phyloP scores from a whole-genome alignment of 371 early-diverging fungal species.

The Circinella umbellata region DNA sequence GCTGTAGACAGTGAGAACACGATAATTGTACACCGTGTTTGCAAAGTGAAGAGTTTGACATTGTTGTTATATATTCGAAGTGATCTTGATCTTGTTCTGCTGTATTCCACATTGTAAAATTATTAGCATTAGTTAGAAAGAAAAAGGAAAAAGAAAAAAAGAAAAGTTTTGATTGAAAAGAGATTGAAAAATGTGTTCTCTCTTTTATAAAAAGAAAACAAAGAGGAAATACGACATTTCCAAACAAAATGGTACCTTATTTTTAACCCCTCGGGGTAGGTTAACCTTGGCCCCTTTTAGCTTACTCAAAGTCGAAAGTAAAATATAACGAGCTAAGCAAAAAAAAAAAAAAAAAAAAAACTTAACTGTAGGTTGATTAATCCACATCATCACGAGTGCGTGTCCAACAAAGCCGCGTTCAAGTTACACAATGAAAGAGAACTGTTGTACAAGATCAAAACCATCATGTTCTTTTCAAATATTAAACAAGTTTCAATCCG shows the following conservation, averaged over 20 bases:
- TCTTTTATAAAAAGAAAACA: neutral
- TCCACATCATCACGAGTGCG: conserved; percentile 1
- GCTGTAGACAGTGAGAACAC: conserved; percentile 8
- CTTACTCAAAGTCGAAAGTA: too few species aligned
- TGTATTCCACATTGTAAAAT: neutral
- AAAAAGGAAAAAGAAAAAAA: neutral
- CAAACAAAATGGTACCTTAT: neutral
- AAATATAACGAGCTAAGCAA: neutral
- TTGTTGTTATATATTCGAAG: neutral
- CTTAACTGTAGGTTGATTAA: too few species aligned
- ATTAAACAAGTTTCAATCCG: neutral
- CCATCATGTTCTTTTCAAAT: neutral
- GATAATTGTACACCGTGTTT: conserved; percentile 8
- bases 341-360: neutral
- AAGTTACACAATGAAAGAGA: neutral
- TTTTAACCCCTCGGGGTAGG: conserved; percentile 1
- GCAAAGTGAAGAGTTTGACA: neutral
- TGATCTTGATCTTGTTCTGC: conserved; percentile 7
- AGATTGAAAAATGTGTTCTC: neutral
- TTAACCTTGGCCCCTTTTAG: neutral
- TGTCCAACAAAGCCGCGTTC: conserved; percentile 2
- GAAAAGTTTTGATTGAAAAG: neutral
- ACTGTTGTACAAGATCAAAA: conserved; percentile 8
- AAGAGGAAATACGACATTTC: neutral
- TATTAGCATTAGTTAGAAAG: neutral